These are phyloP conservation scores for Kalanchoe fedtschenkoi DNA, from an alignment of 164 flowering plant genomes.

Conservation along the genomic window DNA sequence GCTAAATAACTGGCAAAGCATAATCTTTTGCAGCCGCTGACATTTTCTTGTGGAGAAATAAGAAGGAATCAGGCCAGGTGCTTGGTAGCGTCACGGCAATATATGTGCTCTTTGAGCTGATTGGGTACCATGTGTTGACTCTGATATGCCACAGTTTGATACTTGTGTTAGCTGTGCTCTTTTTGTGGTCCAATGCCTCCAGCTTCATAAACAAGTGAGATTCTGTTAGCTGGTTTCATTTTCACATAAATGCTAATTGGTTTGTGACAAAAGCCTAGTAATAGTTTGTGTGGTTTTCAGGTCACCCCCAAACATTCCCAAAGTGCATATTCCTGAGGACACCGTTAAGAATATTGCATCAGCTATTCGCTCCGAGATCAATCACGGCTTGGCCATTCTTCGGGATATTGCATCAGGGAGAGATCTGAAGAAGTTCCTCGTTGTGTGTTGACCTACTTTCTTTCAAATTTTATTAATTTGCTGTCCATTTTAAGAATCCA, in stretches of 20 bases:
- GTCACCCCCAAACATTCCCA: conserved; percentile 59
- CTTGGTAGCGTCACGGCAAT: conserved; percentile 11
- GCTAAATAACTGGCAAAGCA: too few relatives aligned
- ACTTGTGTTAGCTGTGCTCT: conserved; percentile 4
- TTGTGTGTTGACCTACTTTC: neutral
- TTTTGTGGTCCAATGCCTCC: conserved; percentile 9
- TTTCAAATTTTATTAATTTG: neutral
- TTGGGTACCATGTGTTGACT: conserved; percentile 11
- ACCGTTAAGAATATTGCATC: conserved; percentile 30
- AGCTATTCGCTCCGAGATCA: conserved; percentile 31
- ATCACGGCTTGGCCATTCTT: conserved; percentile 24
- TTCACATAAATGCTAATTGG: neutral
- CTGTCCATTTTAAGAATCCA: neutral
- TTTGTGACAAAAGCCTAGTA: neutral
- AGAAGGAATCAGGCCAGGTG: conserved; percentile 11
- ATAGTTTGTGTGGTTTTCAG: conserved; percentile 18
- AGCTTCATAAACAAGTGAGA: conserved; percentile 59
- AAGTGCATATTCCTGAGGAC: conserved; percentile 45
- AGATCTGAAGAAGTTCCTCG: conserved; percentile 9
- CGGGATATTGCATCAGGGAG: conserved; percentile 30
- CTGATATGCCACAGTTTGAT: conserved; percentile 11
- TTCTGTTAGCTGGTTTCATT: neutral
- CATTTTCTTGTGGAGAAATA: conserved; percentile 13
- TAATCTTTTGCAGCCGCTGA: conserved; percentile 6
- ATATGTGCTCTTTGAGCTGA: conserved; percentile 9